Evolutionary conservation across 805 yeast species (phyloP), one percentile per base, ranked within the genome.

Genomic region (Starmerella floris): DNA sequence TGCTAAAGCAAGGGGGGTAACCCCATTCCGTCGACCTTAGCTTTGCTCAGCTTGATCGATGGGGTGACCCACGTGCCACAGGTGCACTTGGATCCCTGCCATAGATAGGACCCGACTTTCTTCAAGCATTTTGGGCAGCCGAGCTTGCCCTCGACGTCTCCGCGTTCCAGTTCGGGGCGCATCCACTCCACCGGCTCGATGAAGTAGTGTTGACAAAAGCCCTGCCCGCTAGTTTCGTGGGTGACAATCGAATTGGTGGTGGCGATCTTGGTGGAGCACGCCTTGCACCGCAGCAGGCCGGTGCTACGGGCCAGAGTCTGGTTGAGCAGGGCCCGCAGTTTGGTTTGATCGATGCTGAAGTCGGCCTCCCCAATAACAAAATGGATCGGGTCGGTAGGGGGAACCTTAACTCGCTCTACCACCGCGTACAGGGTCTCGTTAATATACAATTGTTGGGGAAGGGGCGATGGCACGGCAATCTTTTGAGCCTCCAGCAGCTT

Each of bases 61-160:
- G 98, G 98, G 9, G 83, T 72, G 69, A 88, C 78, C 98, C 98
- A 91, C 53, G 74, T 76, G 2, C 96, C 96, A 61, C 98, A 91
- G 44, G 91, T 76, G 60, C 98, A 91, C 53, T 94, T 66, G 2
- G 88, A 76, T 0, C 98, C 98, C 55, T 78, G 82, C 98, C 98
- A 91, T 48, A 78, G 75, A 59, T 85, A 91, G 0, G 83, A 85
- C 13, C 98, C 98, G 2, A 91, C 74, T 62, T 88, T 91, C 15
- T 81, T 68, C 4, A 66, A 65, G 64, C 98, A 91, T 55, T 78
- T 79, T 2, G 91, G 91, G 60, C 98, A 91, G 10, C 63, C 59
- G 35, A 91, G 75, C 55, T 80, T 83, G 2, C 98, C 98, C 59
- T 88, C 96, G 8, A 91, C 54, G 40, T 76, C 80, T 28, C 83